Conservation (phyloP, 2,329 filamentous ascomycete species). For the Gnomoniopsis smithogilvyi region DNA sequence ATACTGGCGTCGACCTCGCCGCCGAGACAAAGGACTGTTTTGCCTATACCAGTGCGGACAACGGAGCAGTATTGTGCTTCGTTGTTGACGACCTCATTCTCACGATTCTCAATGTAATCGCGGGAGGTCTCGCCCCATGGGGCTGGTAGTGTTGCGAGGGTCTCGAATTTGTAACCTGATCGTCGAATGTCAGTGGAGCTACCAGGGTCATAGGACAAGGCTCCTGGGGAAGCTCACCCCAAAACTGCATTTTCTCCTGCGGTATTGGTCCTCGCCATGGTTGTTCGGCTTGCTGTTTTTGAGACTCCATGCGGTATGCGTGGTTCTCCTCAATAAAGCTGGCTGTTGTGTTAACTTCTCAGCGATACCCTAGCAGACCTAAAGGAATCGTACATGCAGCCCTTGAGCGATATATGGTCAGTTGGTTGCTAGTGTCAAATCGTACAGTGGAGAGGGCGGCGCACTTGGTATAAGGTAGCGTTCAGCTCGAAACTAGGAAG, state of each 20-base stretch:
- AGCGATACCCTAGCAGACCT: too few relatives aligned
- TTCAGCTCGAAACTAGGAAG: slow-evolving; percentile 85
- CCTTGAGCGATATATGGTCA: slow-evolving; percentile 34
- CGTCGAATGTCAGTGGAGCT: not conserved
- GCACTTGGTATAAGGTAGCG: slow-evolving; percentile 82
- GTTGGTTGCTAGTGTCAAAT: slow-evolving; percentile 11
- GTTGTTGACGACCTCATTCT: slow-evolving; percentile 74
- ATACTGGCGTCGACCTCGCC: slow-evolving; percentile 90
- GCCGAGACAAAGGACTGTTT: slow-evolving; percentile 71
- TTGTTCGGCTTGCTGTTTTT: slow-evolving; percentile 54
- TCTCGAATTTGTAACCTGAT: slow-evolving; percentile 96
- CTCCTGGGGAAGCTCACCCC: slow-evolving; percentile 57
- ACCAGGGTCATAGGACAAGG: not conserved
- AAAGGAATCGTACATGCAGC: slow-evolving; percentile 47
- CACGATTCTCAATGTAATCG: slow-evolving; percentile 75
- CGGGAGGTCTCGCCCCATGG: slow-evolving; percentile 72
- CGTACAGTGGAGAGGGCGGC: slow-evolving; percentile 24
- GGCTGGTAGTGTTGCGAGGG: slow-evolving; percentile 70
- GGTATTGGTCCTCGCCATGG: slow-evolving; percentile 40
- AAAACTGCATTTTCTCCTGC: slow-evolving; percentile 84
- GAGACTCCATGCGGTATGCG: slow-evolving; percentile 62
- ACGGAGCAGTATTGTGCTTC: slow-evolving; percentile 94
- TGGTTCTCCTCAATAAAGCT: slow-evolving; percentile 95
- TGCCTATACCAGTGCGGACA: slow-evolving; percentile 82
- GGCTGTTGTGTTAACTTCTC: slow-evolving; percentile 17